Evolutionary conservation across 2,329 filamentous ascomycete species (phyloP), one percentile per base, ranked within the genome.

Genomic region (Elsinoe perseae): DNA sequence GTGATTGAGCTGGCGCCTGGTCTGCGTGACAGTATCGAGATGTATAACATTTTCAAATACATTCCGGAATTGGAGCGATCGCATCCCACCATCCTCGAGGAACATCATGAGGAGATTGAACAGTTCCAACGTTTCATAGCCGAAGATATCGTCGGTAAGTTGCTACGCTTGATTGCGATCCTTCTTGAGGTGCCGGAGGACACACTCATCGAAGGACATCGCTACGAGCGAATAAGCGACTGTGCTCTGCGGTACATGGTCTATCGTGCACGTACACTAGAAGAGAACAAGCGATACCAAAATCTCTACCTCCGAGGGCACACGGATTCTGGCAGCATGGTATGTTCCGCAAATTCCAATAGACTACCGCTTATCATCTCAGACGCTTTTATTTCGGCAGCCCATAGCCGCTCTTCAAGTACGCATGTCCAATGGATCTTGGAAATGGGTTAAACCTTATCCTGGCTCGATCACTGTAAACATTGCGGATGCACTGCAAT

Each of bases 201-300:
- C 2, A 74, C 77, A 56, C 71, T 85, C 30, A 73, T 80, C 59
- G 71, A 75, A 16, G 70, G 79, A 6, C 82, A 85, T 64, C 72
- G 71, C 14, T 85, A 83, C 65, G 75, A 82, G 1, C 72, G 75
- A n/a, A 74, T 78, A 25, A 75, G 78, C 16, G 80, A 84, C 59
- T 79, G 80, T 21, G 80, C 84, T 57, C 72, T 84, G n/a, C 75
- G 82, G 2, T 84, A 83, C 65, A 84, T 84, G 80, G 73, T 77
- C 50, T 83, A 83, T 59, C 72, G 73, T 7, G 73, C 75, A 12
- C 61, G 67, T 43, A 61, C 62, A 2, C 48, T 63, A 4, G 62
- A 66, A 28, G 65, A 66, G 54, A 67, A 66, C 32, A 63, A 61
- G 2, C 58, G 61, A 40, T 64, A 61, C 25, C 60, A 67, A 44